Conservation (phyloP, 257 asterid genomes). For the Scutellaria galericulata region DNA sequence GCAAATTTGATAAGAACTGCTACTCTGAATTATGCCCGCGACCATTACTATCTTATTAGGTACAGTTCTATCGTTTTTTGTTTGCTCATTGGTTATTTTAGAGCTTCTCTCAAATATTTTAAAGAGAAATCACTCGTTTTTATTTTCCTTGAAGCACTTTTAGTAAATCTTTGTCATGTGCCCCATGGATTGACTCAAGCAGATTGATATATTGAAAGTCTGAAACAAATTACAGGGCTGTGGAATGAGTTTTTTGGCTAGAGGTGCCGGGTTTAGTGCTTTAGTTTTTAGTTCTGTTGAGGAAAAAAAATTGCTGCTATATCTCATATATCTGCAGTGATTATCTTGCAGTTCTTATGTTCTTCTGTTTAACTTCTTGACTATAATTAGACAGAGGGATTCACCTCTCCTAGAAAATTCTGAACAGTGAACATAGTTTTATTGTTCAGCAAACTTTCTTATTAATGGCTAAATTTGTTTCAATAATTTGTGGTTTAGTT, state of each 20-base stretch:
- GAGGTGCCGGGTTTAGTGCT: not conserved
- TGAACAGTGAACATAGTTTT: too few relatives aligned
- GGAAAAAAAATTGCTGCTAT: not conserved
- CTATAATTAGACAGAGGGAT: too few relatives aligned
- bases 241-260: not conserved
- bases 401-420: too few relatives aligned
- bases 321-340: not conserved
- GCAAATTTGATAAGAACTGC: conserved; percentile 77
- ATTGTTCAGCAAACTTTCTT: too few relatives aligned
- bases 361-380: not conserved
- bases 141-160: not conserved
- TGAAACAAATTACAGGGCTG: not conserved
- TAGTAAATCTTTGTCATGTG: not conserved
- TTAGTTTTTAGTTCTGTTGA: not conserved
- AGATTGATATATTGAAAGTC: conserved; percentile 25
- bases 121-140: conserved; percentile 6
- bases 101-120: not conserved
- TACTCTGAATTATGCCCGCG: conserved; percentile 84
- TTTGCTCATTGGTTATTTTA: too few relatives aligned
- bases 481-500: conserved; percentile 4
- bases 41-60: conserved; percentile 73
- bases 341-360: not conserved
- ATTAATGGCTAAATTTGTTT: not conserved
- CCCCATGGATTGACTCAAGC: not conserved
- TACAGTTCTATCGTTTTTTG: conserved; percentile 26